phyloP scores from a whole-genome alignment of 2,329 filamentous ascomycete genomes.

The Colletotrichum destructivum region DNA sequence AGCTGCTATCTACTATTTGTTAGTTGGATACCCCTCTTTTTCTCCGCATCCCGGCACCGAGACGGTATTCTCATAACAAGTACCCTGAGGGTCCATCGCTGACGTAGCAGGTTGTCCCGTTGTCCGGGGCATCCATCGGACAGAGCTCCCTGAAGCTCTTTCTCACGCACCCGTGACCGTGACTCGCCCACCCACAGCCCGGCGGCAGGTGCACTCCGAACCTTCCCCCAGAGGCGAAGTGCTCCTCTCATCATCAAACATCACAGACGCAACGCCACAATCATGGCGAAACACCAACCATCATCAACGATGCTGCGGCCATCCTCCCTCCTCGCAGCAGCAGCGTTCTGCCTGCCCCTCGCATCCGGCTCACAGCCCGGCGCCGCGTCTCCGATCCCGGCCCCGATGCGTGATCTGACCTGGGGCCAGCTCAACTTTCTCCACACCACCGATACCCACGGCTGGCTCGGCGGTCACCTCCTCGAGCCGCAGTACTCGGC shows the following conservation, averaged over 20 bases:
- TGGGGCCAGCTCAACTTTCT: slow-evolving; percentile 98
- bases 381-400: slow-evolving; percentile 82
- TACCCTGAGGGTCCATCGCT: slow-evolving; percentile 36
- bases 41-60: fast-evolving
- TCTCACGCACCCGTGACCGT: slow-evolving; percentile 36
- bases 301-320: slow-evolving; percentile 20
- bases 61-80: slow-evolving; percentile 5
- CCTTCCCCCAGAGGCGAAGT: neutral
- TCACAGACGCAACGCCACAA: neutral
- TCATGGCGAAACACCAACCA: slow-evolving; percentile 22
- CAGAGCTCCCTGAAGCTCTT: slow-evolving; percentile 23
- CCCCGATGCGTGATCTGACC: slow-evolving; percentile 85
- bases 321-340: slow-evolving; percentile 22
- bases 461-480: slow-evolving; percentile 94
- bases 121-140: slow-evolving; percentile 21
- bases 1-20: neutral
- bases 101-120: slow-evolving; percentile 31
- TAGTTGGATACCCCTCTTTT: neutral
- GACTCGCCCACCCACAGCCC: slow-evolving; percentile 33
- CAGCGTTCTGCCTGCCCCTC: slow-evolving; percentile 52
- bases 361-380: slow-evolving; percentile 78
- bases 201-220: slow-evolving; percentile 11
- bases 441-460: slow-evolving; percentile 97
- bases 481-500: slow-evolving; percentile 95
- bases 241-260: neutral